A percentile compares a stretch with the other conserved stretches of the same genome.
Conservation (phyloP, 129 eudicot genomes). For the Arctium lappa region DNA sequence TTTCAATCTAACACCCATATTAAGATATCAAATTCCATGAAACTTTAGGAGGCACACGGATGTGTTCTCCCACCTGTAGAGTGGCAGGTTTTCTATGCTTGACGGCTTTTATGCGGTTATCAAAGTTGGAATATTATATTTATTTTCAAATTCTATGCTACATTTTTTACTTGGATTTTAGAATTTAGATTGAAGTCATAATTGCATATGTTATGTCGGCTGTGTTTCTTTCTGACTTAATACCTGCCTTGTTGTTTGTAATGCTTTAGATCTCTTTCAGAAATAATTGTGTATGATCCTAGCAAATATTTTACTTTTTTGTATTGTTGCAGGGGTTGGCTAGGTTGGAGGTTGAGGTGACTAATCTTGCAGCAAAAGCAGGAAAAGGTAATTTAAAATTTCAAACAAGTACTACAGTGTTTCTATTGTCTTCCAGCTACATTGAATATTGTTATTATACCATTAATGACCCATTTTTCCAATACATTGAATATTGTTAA, state of each 20-base stretch:
- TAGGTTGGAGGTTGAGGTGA: conserved; percentile 92
- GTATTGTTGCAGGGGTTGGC: conserved; percentile 66
- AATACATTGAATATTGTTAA: not conserved
- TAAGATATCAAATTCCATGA: not conserved
- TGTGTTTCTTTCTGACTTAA: not conserved
- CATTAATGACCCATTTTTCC: not conserved
- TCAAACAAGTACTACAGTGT: not conserved
- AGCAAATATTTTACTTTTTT: not conserved
- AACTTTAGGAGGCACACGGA: not conserved
- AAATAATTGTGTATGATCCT: conserved; percentile 4
- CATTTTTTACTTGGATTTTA: not conserved
- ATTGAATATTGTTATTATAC: not conserved
- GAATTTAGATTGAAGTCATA: not conserved
- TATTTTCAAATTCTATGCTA: not conserved
- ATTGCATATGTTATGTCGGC: not conserved
- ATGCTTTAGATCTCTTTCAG: conserved; percentile 1
- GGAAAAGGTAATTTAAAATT: conserved; percentile 78
- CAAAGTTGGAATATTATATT: not conserved
- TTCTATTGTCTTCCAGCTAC: conserved; percentile 7
- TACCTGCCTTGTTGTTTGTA: conserved; percentile 9
- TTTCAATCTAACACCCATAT: not conserved
- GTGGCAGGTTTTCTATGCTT: not conserved
- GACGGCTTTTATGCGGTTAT: not conserved
- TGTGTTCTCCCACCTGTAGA: not conserved
- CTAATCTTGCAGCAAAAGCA: conserved; percentile 97